phyloP scores from a whole-genome alignment of 2,329 filamentous ascomycete species.

The Cladosporium oxysporum region DNA sequence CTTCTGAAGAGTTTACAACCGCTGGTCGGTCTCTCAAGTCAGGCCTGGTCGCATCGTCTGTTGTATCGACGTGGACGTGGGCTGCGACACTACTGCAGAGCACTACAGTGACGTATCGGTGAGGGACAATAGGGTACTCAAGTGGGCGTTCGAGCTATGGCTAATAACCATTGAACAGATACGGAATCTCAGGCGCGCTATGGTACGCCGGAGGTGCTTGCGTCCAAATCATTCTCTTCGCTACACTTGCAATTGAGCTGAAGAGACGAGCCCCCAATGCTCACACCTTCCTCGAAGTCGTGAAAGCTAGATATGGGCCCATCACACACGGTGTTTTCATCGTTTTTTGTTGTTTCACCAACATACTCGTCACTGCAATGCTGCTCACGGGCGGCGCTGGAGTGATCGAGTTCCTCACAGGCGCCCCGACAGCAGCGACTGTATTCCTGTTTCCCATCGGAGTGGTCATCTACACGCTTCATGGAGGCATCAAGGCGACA shows the following conservation, averaged over 20 bases:
- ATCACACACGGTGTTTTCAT: conserved; percentile 76
- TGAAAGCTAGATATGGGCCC: conserved; percentile 60
- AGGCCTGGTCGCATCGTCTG: conserved; percentile 80
- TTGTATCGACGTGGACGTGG: conserved; percentile 88
- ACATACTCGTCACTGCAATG: conserved; percentile 78
- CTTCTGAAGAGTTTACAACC: conserved; percentile 79
- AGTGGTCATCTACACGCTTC: conserved; percentile 32
- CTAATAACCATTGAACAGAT: conserved; percentile 37
- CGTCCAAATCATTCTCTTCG: conserved; percentile 86
- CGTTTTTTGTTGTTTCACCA: conserved; percentile 70
- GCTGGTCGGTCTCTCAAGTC: conserved; percentile 85
- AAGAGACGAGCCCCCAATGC: conserved; percentile 61
- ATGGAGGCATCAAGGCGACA: conserved; percentile 33
- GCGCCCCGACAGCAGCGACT: conserved; percentile 75
- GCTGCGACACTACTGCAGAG: conserved; percentile 39
- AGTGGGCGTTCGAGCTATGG: neutral
- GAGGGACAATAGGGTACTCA: neutral
- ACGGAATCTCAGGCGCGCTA: conserved; percentile 65
- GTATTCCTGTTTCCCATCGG: conserved; percentile 59
- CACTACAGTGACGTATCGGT: conserved; percentile 62
- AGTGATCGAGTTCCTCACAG: conserved; percentile 70
- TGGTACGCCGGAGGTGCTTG: conserved; percentile 70
- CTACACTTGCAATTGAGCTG: conserved; percentile 84
- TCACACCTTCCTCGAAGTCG: conserved; percentile 28
- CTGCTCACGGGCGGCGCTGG: conserved; percentile 80